Percentiles rank a stretch among this genome's conserved stretches.
phyloP scores from a whole-genome alignment of 345 rosid species.

The Citrus mangshanensis region DNA sequence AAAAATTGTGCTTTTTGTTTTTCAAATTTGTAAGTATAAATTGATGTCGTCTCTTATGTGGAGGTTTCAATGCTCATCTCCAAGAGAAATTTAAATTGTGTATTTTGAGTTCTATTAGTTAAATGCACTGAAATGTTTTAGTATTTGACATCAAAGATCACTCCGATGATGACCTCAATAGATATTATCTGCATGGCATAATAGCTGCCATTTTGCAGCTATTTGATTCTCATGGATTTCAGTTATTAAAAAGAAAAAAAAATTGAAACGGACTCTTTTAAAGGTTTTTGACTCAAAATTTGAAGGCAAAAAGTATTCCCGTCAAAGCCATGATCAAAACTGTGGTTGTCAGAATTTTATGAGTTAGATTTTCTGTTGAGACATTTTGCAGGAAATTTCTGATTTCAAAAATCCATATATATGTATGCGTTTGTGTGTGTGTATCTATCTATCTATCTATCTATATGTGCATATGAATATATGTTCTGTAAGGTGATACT shows the following conservation, averaged over 20 bases:
- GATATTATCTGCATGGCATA: neutral
- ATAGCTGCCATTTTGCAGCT: neutral
- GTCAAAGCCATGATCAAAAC: slow-evolving; percentile 10
- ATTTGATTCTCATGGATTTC: neutral
- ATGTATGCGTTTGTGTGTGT: too few species aligned
- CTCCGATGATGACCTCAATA: neutral
- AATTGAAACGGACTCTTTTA: neutral
- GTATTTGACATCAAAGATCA: slow-evolving; percentile 1
- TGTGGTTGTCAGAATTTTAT: slow-evolving; percentile 2
- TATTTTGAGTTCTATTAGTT: neutral
- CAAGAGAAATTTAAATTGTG: neutral
- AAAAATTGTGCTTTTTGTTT: neutral
- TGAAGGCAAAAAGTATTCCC: neutral
- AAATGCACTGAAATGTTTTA: neutral
- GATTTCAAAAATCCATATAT: neutral
- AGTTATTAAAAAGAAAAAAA: neutral
- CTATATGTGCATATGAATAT: too few species aligned
- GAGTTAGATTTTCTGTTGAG: slow-evolving; percentile 15
- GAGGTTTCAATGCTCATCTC: neutral
- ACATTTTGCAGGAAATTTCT: neutral
- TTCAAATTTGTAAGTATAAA: neutral
- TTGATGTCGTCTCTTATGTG: neutral
- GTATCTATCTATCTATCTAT: neutral
- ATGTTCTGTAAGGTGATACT: slow-evolving; percentile 6
- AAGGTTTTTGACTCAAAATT: neutral